Conservation (phyloP, 2,329 filamentous ascomycete genomes). For the Penicillium italicum region DNA sequence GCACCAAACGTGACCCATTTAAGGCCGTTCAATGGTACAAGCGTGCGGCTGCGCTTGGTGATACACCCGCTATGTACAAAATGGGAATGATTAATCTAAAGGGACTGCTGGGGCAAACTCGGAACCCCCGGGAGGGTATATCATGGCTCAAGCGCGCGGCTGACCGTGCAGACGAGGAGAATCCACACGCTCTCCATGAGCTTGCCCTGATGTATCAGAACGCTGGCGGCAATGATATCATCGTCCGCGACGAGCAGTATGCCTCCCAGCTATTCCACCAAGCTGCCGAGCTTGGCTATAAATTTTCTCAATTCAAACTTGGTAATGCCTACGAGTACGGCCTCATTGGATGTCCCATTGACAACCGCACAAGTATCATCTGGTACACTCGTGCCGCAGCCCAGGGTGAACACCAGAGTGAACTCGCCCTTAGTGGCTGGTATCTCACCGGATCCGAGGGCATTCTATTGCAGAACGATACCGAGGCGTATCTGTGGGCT, state of each 20-base stretch:
- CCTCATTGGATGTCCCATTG: slow-evolving; percentile 73
- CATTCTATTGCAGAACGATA: slow-evolving; percentile 86
- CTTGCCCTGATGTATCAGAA: slow-evolving; percentile 62
- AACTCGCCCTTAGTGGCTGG: slow-evolving; percentile 83
- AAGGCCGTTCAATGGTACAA: slow-evolving; percentile 99
- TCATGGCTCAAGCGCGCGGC: slow-evolving; percentile 91
- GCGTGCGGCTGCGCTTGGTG: slow-evolving; percentile 81
- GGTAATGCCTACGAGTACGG: slow-evolving; percentile 90
- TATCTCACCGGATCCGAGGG: slow-evolving; percentile 89
- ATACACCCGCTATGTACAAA: slow-evolving; percentile 96
- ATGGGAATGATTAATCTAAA: slow-evolving; percentile 95
- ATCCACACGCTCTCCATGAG: slow-evolving; percentile 93
- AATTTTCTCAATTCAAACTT: slow-evolving; percentile 87
- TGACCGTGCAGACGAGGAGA: slow-evolving; percentile 80
- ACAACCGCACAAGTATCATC: slow-evolving; percentile 78
- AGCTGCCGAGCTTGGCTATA: slow-evolving; percentile 86
- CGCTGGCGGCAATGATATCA: slow-evolving; percentile 60
- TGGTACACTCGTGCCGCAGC: slow-evolving; percentile 92
- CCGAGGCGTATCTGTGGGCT: slow-evolving; percentile 95
- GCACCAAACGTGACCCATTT: slow-evolving; percentile 81
- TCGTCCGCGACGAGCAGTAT: slow-evolving; percentile 78
- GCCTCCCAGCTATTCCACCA: slow-evolving; percentile 77
- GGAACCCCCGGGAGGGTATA: slow-evolving; percentile 79
- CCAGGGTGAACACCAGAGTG: slow-evolving; percentile 90
- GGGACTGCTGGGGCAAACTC: slow-evolving; percentile 81